These are phyloP conservation scores for Hyaloscypha bicolor DNA, from an alignment of 495 filamentous ascomycete species.

Conservation along the genomic window DNA sequence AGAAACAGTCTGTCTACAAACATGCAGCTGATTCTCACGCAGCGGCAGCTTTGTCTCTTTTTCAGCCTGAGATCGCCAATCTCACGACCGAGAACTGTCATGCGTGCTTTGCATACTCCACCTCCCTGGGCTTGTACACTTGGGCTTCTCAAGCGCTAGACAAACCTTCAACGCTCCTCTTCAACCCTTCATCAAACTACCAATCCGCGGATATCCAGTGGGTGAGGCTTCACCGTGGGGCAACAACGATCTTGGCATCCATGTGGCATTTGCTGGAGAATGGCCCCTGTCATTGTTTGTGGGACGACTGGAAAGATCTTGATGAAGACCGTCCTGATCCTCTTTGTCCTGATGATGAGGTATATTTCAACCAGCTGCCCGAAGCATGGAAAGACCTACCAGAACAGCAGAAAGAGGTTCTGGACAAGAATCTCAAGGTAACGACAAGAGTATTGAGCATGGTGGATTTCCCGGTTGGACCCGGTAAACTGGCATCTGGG, in stretches of 20 bases:
- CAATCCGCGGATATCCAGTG: conserved; percentile 17
- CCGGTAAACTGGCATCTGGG: conserved; percentile 15
- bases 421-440: conserved; percentile 2
- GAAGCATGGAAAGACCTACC: conserved; percentile 14
- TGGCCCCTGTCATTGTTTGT: conserved; percentile 18
- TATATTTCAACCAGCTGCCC: conserved; percentile 4
- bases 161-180: conserved; percentile 27
- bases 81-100: conserved; percentile 24
- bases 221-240: conserved; percentile 26
- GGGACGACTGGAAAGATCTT: conserved; percentile 11
- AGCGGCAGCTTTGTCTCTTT: conserved; percentile 20
- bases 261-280: conserved; percentile 5
- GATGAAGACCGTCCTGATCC: conserved; percentile 17
- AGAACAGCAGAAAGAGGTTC: neutral
- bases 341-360: conserved; percentile 13
- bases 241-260: conserved; percentile 9
- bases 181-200: conserved; percentile 13
- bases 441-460: conserved; percentile 22
- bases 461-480: conserved; percentile 10
- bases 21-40: conserved; percentile 23
- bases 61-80: conserved; percentile 26
- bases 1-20: conserved; percentile 27
- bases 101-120: conserved; percentile 28
- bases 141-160: conserved; percentile 26
- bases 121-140: conserved; percentile 8